A percentile compares a stretch with the other conserved stretches of the same genome.
Evolutionary conservation across 1,139 yeast genomes (phyloP).

Genomic region (Pneumocystis murina): DNA sequence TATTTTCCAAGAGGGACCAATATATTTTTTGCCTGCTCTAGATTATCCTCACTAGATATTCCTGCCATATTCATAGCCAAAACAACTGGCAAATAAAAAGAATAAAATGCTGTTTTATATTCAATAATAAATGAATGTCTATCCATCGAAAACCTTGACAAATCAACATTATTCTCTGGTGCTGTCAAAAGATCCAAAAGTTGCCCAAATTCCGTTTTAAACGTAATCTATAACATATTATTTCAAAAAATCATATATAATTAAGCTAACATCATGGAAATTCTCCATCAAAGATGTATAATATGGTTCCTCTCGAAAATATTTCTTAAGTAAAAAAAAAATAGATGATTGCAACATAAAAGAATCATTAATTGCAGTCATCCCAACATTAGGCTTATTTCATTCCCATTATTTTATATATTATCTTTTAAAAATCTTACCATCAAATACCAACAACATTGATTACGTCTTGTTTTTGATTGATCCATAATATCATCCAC

Average conservation of each 20-base stretch:
- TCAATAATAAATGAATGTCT: conserved; percentile 92
- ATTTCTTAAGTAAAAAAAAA: conserved; percentile 73
- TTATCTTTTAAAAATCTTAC: conserved; percentile 9
- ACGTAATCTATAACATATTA: conserved; percentile 42
- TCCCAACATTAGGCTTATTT: conserved; percentile 15
- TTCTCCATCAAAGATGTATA: conserved; percentile 83
- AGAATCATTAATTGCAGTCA: conserved; percentile 92
- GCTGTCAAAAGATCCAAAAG: conserved; percentile 89
- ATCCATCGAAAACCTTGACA: conserved; percentile 66
- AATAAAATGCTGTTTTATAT: conserved; percentile 93
- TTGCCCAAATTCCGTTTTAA: conserved; percentile 97
- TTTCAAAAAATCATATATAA: not conserved
- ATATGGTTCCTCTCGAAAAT: conserved; percentile 67
- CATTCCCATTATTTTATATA: not conserved
- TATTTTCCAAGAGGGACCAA: conserved; percentile 94
- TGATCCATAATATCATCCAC: conserved; percentile 99
- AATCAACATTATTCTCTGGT: conserved; percentile 86
- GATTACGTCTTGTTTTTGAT: conserved; percentile 94
- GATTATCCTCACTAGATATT: conserved; percentile 48
- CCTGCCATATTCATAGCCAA: conserved; percentile 93
- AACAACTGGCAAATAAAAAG: conserved; percentile 94
- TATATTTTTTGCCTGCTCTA: conserved; percentile 76
- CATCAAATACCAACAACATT: conserved; percentile 85
- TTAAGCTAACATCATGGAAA: conserved; percentile 34
- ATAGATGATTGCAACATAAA: conserved; percentile 95